Conservation (phyloP, 305 asterid species). For the Solanum hybrid region DNA sequence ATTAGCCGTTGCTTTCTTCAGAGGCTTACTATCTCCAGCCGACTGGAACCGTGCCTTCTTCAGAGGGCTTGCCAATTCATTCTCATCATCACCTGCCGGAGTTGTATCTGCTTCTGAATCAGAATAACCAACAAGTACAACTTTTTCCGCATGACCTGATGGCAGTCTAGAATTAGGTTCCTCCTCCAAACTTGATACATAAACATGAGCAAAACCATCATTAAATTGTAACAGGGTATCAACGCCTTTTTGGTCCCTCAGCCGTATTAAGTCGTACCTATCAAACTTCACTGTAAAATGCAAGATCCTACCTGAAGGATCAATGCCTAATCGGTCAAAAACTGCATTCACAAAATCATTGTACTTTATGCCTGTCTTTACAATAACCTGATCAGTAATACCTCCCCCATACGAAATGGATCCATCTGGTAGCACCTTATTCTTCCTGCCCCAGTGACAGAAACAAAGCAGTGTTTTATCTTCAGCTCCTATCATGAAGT, state of each 20-base stretch:
- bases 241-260: not conserved
- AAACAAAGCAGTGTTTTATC: not conserved
- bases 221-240: not conserved
- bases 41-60: not conserved
- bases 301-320: not conserved
- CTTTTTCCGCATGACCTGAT: not conserved
- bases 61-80: not conserved
- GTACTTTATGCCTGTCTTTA: not conserved
- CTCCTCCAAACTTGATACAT: not conserved
- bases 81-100: not conserved
- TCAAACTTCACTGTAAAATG: not conserved
- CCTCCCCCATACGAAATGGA: not conserved
- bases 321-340: not conserved
- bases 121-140: not conserved
- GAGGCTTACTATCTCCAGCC: not conserved
- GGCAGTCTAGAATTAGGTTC: not conserved
- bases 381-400: not conserved
- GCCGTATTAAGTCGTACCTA: not conserved
- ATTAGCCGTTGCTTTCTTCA: not conserved
- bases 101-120: slow-evolving; percentile 3
- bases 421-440: not conserved
- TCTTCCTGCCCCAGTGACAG: not conserved
- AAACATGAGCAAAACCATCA: not conserved
- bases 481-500: not conserved
- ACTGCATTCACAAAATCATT: not conserved